Evolutionary conservation across 129 eudicot species (phyloP).

Genomic region (Saussurea involucrata): DNA sequence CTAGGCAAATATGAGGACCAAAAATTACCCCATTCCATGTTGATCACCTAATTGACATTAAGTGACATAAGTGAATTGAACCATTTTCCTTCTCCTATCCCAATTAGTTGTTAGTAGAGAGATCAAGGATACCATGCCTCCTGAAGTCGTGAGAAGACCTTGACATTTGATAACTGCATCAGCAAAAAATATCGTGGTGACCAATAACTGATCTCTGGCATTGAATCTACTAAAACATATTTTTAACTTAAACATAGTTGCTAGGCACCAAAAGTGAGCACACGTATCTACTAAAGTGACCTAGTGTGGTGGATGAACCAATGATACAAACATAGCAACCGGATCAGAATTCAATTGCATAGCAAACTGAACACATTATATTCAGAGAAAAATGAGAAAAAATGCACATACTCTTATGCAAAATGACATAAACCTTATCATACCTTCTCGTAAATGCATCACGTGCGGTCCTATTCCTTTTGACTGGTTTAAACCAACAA

Average conservation of each 20-base stretch:
- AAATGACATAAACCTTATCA: neutral
- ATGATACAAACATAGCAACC: neutral
- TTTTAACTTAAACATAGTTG: neutral
- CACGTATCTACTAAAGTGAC: neutral
- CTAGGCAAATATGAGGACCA: slow-evolving; percentile 97
- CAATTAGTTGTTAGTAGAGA: neutral
- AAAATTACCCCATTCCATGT: slow-evolving; percentile 98
- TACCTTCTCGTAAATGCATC: slow-evolving; percentile 86
- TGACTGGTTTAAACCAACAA: slow-evolving; percentile 94
- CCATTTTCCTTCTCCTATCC: neutral
- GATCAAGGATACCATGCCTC: slow-evolving; percentile 77
- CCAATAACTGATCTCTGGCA: too few species aligned
- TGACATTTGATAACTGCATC: slow-evolving; percentile 94
- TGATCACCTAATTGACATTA: slow-evolving; percentile 59
- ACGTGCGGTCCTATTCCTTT: slow-evolving; percentile 96
- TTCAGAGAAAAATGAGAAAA: neutral
- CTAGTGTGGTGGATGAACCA: neutral
- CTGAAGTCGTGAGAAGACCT: slow-evolving; percentile 79
- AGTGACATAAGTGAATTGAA: slow-evolving; percentile 7
- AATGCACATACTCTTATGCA: neutral
- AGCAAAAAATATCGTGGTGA: too few species aligned
- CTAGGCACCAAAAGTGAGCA: neutral
- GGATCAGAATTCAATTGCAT: neutral
- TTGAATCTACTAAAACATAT: neutral
- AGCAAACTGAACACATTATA: neutral